Base-by-base conservation (phyloP, 495 filamentous ascomycete species). In the Penicillium ucsense region DNA sequence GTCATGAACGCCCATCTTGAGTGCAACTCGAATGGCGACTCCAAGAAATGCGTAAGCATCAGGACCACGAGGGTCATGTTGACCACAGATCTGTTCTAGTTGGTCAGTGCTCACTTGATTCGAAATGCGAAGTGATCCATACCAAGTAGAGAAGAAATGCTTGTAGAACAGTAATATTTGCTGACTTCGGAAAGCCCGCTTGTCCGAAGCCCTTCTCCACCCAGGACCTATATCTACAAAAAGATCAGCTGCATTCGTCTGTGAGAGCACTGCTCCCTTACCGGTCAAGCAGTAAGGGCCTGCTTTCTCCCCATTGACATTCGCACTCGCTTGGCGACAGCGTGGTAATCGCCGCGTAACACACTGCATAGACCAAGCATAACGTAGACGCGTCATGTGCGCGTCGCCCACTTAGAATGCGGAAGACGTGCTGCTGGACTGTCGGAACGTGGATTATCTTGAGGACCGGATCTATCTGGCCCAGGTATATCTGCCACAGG, bases 81-180 rank as follows among this genome's bases (percentile, higher is more conserved):
- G 71, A 29, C 77, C 76, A 34, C 77, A 71, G 4, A 55, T 46
- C 62, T 65, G 35, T 8, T 8, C 3, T n/a, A 30, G 28, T 10
- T 8, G 6, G 28, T 54, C 4, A 51, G 46, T 1, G 20, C 28
- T 31, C 3, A 4, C 3, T 5, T 49, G 4, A 41, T 31, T 3
- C 9, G 27, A 6, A 9, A 5, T 45, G 4, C 31, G 11, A 10
- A 6, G 3, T 11, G 9, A 12, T 3, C 7, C 39, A 5, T 57
- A 74, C 68, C 39, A 83, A 67, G 54, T 83, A 90, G 8, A 89
- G 61, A 4, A 83, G 69, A 48, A 88, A 79, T 4, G 85, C 85
- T 56, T 89, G 85, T 7, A 89, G 57, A 0, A 84, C 74, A 4
- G 78, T 73, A 7, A 85, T 62, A 48, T 89, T 84, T 10, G 79